Base-by-base conservation (phyloP, 257 asterid species). In the Coffea eugenioides region DNA sequence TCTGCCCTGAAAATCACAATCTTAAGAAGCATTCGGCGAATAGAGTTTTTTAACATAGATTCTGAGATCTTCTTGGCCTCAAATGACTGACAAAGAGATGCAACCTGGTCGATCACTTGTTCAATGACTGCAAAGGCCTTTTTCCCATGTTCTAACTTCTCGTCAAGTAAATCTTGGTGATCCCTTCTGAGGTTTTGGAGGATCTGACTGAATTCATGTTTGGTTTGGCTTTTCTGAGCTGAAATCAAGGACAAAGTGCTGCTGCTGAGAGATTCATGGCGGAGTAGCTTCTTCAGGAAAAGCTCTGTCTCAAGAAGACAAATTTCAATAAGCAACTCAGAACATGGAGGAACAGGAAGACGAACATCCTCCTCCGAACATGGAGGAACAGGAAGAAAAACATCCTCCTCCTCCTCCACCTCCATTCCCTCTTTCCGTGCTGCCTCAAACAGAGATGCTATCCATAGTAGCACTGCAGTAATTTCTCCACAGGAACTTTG, bases 1-100 rank as follows among this genome's bases (percentile, higher is more conserved):
- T 74, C 78, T 34, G 52, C 34, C 52, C 34, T 74, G 54, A 74
- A 56, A 54, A 57, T 34, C 14, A 57, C 69, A 18, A 74, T 74
- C 78, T 36, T 31, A 34, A 31, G 62, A 61, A 74, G 21, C 54
- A 54, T 18, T 0, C 3, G 69, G 31, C 15, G 77, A 74, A 74
- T 43, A 21, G 67, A 54, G 31, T 31, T 62, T 27, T 74, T 57
- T 27, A 74, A n/a, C 77, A 74, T 14, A 34, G 31, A 54, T 2
- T n/a, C 2, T 13, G 67, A 52, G 10, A 74, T 74, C 23, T 36
- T 74, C 78, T 34, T 36, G 21, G 39, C 41, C 16, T 39, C 8
- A 39, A 56, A 25, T 8, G 69, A 36, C 4, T 18, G 4, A 0
- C 11, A 5, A 9, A 54, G 68, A 56, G 52, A 74, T 8, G 39